A percentile compares a stretch with the other conserved stretches of the same genome.
Evolutionary conservation across 495 filamentous ascomycete species (phyloP).

Genomic region (Penicillium coprophilum): DNA sequence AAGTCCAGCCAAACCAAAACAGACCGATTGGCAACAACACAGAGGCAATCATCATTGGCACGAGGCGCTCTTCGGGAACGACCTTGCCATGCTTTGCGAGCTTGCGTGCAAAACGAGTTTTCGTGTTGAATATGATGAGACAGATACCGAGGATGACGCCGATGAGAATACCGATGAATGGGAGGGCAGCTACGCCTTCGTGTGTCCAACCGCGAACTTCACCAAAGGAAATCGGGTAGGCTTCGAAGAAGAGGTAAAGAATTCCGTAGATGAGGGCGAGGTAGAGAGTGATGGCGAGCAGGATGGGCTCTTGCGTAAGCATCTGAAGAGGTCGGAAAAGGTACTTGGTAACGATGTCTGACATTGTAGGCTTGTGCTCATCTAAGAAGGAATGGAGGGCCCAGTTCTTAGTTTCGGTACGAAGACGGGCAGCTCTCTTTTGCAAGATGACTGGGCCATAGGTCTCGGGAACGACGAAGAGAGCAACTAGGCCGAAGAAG

Average conservation of each 20-base stretch:
- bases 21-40: slow-evolving; percentile 57
- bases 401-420: slow-evolving; percentile 61
- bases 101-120: slow-evolving; percentile 52
- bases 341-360: slow-evolving; percentile 49
- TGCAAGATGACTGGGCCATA: slow-evolving; percentile 57
- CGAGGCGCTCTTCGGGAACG: slow-evolving; percentile 58
- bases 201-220: slow-evolving; percentile 52
- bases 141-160: slow-evolving; percentile 53
- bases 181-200: slow-evolving; percentile 50
- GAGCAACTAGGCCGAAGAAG: slow-evolving; percentile 48
- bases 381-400: slow-evolving; percentile 59
- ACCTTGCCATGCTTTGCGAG: slow-evolving; percentile 49
- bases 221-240: slow-evolving; percentile 59
- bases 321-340: slow-evolving; percentile 61
- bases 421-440: slow-evolving; percentile 54
- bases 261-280: slow-evolving; percentile 58
- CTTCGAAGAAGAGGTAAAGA: slow-evolving; percentile 62
- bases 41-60: slow-evolving; percentile 57
- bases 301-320: slow-evolving; percentile 59
- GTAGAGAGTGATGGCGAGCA: slow-evolving; percentile 54
- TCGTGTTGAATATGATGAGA: slow-evolving; percentile 50
- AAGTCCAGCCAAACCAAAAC: slow-evolving; percentile 68
- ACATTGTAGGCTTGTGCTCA: slow-evolving; percentile 48
- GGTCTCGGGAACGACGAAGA: slow-evolving; percentile 60
- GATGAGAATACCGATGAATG: slow-evolving; percentile 59